phyloP scores from a whole-genome alignment of 2,329 filamentous ascomycete genomes.

The Epichloe scottii region DNA sequence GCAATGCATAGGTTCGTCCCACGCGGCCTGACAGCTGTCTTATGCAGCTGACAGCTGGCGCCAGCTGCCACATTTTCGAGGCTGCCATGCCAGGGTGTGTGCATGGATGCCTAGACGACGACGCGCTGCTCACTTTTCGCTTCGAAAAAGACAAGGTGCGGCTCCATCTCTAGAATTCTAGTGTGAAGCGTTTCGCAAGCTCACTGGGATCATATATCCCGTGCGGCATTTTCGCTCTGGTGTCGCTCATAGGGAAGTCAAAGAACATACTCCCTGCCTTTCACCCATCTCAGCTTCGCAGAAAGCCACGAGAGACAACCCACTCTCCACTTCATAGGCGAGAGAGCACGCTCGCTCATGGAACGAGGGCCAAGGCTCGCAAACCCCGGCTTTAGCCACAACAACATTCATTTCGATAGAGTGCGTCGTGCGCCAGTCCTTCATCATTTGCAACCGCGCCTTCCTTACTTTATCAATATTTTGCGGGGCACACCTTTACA shows the following conservation, averaged over 20 bases:
- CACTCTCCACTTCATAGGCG: not conserved
- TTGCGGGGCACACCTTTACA: constrained; percentile 3
- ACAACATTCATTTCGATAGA: not conserved
- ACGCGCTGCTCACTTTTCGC: not conserved
- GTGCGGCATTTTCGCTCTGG: not conserved
- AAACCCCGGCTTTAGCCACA: not conserved
- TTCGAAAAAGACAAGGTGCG: not conserved
- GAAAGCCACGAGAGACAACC: not conserved
- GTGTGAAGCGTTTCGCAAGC: constrained; percentile 1
- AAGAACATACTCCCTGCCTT: not conserved
- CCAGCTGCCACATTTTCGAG: not conserved
- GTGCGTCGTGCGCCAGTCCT: not conserved
- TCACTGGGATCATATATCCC: not conserved
- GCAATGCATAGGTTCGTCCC: not conserved
- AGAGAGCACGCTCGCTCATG: not conserved
- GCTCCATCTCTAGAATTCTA: not conserved
- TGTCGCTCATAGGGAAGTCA: not conserved
- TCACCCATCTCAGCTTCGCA: not conserved
- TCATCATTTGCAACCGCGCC: not conserved
- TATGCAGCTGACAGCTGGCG: not conserved
- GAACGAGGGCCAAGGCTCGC: not conserved
- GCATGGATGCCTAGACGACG: constrained; percentile 1
- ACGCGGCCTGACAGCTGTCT: not conserved
- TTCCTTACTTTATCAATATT: not conserved
- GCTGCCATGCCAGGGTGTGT: not conserved